phyloP scores from a whole-genome alignment of 352 stramenopile genomes.

The Phytophthora aleatoria region DNA sequence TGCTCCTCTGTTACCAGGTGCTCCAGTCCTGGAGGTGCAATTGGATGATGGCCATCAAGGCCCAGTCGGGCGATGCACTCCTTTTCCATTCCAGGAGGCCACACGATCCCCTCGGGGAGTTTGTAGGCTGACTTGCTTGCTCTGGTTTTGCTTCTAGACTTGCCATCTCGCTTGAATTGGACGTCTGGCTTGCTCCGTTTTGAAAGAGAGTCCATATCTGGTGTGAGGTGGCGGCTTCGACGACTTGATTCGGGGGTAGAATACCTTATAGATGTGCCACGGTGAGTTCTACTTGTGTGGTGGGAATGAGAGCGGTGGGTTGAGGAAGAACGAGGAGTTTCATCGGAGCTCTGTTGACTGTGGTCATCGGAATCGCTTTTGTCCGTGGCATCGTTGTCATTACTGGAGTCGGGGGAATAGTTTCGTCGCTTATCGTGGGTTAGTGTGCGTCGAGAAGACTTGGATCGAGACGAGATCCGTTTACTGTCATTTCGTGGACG shows the following conservation, averaged over 20 bases:
- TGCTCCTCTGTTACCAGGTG: constrained; percentile 59
- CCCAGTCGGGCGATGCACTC: constrained; percentile 34
- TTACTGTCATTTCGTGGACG: background rate
- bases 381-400: background rate
- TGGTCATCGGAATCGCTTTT: background rate
- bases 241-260: background rate
- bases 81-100: constrained; percentile 58
- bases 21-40: constrained; percentile 54
- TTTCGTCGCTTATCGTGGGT: background rate
- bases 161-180: background rate
- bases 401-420: constrained; percentile 1
- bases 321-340: background rate
- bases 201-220: constrained; percentile 8
- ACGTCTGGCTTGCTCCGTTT: constrained; percentile 3
- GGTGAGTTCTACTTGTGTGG: background rate
- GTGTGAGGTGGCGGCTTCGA: background rate
- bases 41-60: constrained; percentile 34
- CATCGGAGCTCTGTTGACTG: constrained; percentile 3
- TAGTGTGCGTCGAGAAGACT: background rate
- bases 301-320: background rate
- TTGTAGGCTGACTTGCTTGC: background rate
- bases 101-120: constrained; percentile 36
- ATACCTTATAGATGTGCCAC: background rate
- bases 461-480: constrained; percentile 1
- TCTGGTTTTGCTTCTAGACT: background rate